Conservation (phyloP, 2,329 filamentous ascomycete species). For the Pyricularia grisea region DNA sequence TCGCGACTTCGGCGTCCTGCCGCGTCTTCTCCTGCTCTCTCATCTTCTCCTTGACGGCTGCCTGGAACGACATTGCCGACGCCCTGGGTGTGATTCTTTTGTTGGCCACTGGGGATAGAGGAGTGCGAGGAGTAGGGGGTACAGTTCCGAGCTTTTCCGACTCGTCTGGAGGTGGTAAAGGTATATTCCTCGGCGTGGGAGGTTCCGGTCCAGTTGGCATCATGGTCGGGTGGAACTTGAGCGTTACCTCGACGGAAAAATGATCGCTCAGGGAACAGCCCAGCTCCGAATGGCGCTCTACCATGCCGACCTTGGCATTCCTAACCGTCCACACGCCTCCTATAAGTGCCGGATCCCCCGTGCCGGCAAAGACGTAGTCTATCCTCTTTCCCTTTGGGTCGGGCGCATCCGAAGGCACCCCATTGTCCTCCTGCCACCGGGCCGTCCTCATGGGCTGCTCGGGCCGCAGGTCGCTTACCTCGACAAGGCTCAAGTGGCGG, state of each 20-base stretch:
- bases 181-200: not conserved
- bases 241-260: constrained; percentile 78
- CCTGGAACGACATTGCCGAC: not conserved
- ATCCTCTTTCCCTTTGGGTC: constrained; percentile 77
- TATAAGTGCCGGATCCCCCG: constrained; percentile 25
- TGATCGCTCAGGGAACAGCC: constrained; percentile 89
- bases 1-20: constrained; percentile 10
- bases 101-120: not conserved
- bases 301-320: constrained; percentile 67
- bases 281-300: constrained; percentile 68
- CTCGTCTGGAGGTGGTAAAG: not conserved
- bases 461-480: constrained; percentile 5
- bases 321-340: constrained; percentile 57
- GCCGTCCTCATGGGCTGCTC: not conserved
- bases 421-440: constrained; percentile 6
- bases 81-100: not conserved
- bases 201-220: not conserved
- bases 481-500: constrained; percentile 4
- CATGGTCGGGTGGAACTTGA: constrained; percentile 24
- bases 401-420: constrained; percentile 43
- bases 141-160: not conserved
- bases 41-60: not conserved
- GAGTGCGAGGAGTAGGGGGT: not conserved
- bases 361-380: constrained; percentile 82
- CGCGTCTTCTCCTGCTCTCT: constrained; percentile 8